Evolutionary conservation across 805 yeast species (phyloP), one percentile per base, ranked within the genome.

Genomic region (Kockiozyma suomiensis): DNA sequence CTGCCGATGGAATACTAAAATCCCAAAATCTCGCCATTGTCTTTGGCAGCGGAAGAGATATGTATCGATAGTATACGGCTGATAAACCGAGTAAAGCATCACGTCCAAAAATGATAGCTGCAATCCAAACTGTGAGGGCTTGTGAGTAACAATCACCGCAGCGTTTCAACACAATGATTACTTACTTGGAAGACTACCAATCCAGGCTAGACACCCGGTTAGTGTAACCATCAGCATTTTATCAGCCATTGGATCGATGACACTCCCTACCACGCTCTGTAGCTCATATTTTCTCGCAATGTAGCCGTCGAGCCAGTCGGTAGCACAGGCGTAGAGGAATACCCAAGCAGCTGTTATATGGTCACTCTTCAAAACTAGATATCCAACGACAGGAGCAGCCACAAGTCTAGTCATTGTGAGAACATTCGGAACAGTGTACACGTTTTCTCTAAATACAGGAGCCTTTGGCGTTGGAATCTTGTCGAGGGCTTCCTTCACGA

Each of bases 231-330:
- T 91, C 49, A 94, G 78, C 15, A 88, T 78, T 72, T 94, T 94
- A 72, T 94, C 99, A 0, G 99, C 99, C 76, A 90, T 79, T 0
- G 99, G 99, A 70, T 94, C 99, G 35, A 96, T 77, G 15, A 94
- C 85, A 0, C 97, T 86, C 0, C 99, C 99, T 5, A 91, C 82
- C 1, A 88, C 86, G 0, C 97, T 85, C 68, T 84, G 82, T 80
- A 87, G 77, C 57, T 90, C 85, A 77, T 74, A 93, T 61, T 75
- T 81, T 56, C 99, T 79, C 3, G 99, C 99, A 64, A 96, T 83
- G 69, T 75, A 88, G 0, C 99, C 99, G 73, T 94, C 99, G 23
- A 92, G 75, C 64, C 89, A 86, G 72, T 94, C 99, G 0, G 99
- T 93, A 3, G 91, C 72, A 65, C 97, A 87, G 0, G 97, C 91